These are phyloP conservation scores for Pleurotus citrinopileatus DNA, from an alignment of 768 basidiomycete genomes.

Conservation along the genomic window DNA sequence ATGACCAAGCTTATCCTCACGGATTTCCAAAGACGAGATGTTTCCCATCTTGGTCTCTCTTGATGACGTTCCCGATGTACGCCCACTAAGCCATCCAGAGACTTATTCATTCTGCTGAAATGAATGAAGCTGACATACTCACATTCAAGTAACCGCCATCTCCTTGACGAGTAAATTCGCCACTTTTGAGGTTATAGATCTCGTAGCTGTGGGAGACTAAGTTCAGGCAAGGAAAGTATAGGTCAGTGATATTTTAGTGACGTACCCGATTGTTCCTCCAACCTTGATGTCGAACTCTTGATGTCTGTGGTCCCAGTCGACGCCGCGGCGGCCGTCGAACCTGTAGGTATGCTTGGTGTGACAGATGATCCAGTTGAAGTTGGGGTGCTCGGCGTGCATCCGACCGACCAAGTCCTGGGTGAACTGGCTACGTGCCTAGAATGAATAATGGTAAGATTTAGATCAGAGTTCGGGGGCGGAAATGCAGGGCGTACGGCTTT, in stretches of 20 bases:
- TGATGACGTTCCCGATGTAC: not conserved
- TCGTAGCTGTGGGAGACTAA: constrained; percentile 1
- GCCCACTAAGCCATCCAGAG: not conserved
- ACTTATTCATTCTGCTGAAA: not conserved
- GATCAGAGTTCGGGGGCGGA: not conserved
- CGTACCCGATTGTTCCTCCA: constrained; percentile 12
- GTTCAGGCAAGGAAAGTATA: not conserved
- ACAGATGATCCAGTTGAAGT: constrained; percentile 14
- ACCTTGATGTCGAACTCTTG: constrained; percentile 13
- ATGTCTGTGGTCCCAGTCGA: constrained; percentile 14
- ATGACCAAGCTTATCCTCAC: too few relatives aligned
- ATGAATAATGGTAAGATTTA: not conserved
- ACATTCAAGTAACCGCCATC: constrained; percentile 6
- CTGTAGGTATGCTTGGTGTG: constrained; percentile 7
- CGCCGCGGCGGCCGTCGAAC: constrained; percentile 5
- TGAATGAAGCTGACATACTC: not conserved
- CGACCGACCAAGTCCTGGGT: not conserved
- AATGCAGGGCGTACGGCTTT: not conserved
- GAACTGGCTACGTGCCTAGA: not conserved
- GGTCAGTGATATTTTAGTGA: not conserved
- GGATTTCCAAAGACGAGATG: not conserved
- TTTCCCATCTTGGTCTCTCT: not conserved
- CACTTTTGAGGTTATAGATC: constrained; percentile 6
- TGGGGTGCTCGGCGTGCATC: not conserved
- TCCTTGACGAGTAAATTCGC: constrained; percentile 1